Evolutionary conservation across 2,329 filamentous ascomycete genomes (phyloP).

Genomic region (Penicillium sp.): DNA sequence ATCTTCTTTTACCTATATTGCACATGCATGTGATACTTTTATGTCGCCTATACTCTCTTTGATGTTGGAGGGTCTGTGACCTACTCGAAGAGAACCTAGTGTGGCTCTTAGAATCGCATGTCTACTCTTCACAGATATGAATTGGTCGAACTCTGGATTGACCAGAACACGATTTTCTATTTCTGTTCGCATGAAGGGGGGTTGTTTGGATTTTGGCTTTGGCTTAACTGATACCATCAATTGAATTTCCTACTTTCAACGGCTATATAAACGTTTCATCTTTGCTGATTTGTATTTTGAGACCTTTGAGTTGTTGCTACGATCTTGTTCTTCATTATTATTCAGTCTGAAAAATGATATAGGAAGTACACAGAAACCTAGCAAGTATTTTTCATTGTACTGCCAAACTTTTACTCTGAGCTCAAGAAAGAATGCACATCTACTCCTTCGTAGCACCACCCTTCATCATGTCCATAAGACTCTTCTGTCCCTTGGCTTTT

Average conservation of each 20-base stretch:
- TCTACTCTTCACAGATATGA: conserved; percentile 16
- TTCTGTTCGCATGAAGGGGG: conserved; percentile 20
- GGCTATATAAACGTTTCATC: not conserved
- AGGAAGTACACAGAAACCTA: not conserved
- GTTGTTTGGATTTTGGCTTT: conserved; percentile 16
- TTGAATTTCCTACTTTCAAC: conserved; percentile 12
- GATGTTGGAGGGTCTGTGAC: conserved; percentile 6
- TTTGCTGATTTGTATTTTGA: not conserved
- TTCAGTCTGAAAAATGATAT: not conserved
- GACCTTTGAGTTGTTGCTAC: not conserved
- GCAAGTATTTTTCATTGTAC: not conserved
- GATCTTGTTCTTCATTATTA: not conserved
- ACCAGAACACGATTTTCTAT: conserved; percentile 7
- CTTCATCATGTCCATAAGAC: conserved; percentile 38
- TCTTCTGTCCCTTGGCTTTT: conserved; percentile 42
- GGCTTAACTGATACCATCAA: conserved; percentile 27
- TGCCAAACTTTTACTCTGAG: not conserved
- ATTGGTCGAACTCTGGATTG: conserved; percentile 10
- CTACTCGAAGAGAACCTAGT: not conserved
- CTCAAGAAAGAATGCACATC: not conserved
- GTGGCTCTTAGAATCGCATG: conserved; percentile 7
- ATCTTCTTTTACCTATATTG: conserved; percentile 17
- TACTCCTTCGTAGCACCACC: conserved; percentile 15
- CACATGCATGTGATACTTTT: conserved; percentile 14
- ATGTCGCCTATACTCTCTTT: conserved; percentile 2